Evolutionary conservation across 208 protist genomes (phyloP).

Genomic region (Leishmania lainsoni): DNA sequence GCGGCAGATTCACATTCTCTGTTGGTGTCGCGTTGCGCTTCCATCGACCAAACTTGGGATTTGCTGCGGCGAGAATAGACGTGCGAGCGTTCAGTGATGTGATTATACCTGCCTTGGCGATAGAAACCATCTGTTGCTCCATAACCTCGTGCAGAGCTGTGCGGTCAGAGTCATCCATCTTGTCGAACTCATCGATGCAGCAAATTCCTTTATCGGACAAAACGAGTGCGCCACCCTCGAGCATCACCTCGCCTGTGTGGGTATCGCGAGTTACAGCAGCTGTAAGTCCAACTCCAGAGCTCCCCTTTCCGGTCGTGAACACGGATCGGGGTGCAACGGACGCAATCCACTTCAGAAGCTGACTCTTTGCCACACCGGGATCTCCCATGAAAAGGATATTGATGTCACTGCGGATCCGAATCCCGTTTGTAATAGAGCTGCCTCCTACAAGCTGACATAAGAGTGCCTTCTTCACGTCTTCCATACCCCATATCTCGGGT

Average conservation of each 20-base stretch:
- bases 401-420: conserved; percentile 96
- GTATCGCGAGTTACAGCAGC: conserved; percentile 97
- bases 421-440: conserved; percentile 96
- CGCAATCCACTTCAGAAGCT: conserved; percentile 98
- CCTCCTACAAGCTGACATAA: conserved; percentile 98
- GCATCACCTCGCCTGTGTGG: conserved; percentile 94
- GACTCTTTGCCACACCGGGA: conserved; percentile 99
- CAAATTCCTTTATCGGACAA: conserved; percentile 98
- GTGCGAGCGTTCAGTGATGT: conserved; percentile 99
- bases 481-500: conserved; percentile 98
- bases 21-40: conserved; percentile 89
- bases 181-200: conserved; percentile 99
- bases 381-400: conserved; percentile 99
- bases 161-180: conserved; percentile 98
- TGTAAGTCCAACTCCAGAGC: conserved; percentile 98
- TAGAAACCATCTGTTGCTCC: conserved; percentile 99
- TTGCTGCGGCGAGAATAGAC: conserved; percentile 98
- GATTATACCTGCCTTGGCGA: conserved; percentile 99
- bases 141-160: conserved; percentile 98
- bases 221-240: conserved; percentile 97
- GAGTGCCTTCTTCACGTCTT: conserved; percentile 98
- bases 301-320: conserved; percentile 99
- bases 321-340: conserved; percentile 97
- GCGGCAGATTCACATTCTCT: conserved; percentile 99
- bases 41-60: conserved; percentile 97